phyloP scores from a whole-genome alignment of 305 asterid species.

The Nicotiana rustica region DNA sequence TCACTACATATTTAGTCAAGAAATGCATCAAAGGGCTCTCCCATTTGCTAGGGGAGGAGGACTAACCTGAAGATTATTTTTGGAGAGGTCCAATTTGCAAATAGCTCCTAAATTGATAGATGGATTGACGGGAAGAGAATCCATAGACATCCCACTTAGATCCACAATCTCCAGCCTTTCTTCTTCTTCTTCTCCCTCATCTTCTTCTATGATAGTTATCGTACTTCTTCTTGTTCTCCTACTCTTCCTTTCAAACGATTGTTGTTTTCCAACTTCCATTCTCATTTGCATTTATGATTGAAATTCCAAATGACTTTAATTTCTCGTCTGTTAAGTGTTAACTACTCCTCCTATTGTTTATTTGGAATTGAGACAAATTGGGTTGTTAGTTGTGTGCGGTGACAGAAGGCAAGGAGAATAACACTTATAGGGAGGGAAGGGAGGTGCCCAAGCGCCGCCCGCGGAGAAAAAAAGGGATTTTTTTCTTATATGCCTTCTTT shows the following conservation, averaged over 20 bases:
- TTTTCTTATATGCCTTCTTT: background rate
- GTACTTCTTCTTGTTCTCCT: conserved; percentile 31
- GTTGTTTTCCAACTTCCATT: conserved; percentile 2
- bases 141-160: conserved; percentile 81
- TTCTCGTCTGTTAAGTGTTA: background rate
- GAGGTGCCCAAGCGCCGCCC: conserved; percentile 19
- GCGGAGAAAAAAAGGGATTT: conserved; percentile 11
- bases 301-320: background rate
- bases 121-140: conserved; percentile 54
- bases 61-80: conserved; percentile 80
- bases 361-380: background rate
- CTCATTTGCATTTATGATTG: conserved; percentile 3
- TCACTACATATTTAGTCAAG: background rate
- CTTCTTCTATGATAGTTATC: background rate
- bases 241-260: conserved; percentile 23
- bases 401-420: background rate
- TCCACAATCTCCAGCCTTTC: conserved; percentile 63
- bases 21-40: too few species aligned
- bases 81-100: conserved; percentile 82
- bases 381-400: conserved; percentile 27
- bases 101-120: conserved; percentile 60
- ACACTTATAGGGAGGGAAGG: conserved; percentile 8
- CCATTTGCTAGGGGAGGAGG: too few species aligned
- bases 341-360: background rate
- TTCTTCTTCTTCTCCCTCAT: conserved; percentile 13